phyloP scores from a whole-genome alignment of 495 filamentous ascomycete species.

The Penicillium canescens region DNA sequence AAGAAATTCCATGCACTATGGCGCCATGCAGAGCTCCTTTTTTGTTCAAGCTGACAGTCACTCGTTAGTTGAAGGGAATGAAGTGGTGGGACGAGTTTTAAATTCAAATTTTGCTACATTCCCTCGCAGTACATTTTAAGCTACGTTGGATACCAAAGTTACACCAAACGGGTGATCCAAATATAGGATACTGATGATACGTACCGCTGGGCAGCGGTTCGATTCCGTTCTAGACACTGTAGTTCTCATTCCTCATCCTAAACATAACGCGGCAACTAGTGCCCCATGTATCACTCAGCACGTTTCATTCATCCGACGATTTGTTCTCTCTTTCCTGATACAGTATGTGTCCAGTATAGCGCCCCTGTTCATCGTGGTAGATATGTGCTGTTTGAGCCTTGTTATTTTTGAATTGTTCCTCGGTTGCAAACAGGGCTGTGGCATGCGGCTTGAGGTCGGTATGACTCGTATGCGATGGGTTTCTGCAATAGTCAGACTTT shows the following conservation, averaged over 20 bases:
- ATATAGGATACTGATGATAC: not conserved
- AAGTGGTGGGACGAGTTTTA: too few species aligned
- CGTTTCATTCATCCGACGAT: conserved; percentile 15
- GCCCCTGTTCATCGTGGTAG: conserved; percentile 17
- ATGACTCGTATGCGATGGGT: conserved; percentile 20
- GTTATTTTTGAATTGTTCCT: conserved; percentile 19
- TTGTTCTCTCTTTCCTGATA: conserved; percentile 18
- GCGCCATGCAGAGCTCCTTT: too few species aligned
- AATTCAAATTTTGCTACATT: not conserved
- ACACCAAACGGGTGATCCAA: not conserved
- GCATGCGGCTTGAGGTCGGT: conserved; percentile 16
- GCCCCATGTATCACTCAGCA: not conserved
- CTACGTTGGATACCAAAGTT: not conserved
- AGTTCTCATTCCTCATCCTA: not conserved
- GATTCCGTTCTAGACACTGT: not conserved
- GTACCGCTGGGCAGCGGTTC: not conserved
- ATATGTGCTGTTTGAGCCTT: conserved; percentile 16
- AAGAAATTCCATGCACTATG: too few species aligned
- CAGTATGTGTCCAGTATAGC: conserved; percentile 15
- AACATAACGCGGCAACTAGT: not conserved
- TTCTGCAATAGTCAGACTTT: too few species aligned
- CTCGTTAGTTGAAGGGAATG: too few species aligned
- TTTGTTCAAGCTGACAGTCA: too few species aligned
- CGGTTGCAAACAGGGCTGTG: conserved; percentile 17
- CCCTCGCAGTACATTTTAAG: not conserved